Base-by-base conservation (phyloP, 2,329 filamentous ascomycete genomes). In the Ascosphaera aggregata region DNA sequence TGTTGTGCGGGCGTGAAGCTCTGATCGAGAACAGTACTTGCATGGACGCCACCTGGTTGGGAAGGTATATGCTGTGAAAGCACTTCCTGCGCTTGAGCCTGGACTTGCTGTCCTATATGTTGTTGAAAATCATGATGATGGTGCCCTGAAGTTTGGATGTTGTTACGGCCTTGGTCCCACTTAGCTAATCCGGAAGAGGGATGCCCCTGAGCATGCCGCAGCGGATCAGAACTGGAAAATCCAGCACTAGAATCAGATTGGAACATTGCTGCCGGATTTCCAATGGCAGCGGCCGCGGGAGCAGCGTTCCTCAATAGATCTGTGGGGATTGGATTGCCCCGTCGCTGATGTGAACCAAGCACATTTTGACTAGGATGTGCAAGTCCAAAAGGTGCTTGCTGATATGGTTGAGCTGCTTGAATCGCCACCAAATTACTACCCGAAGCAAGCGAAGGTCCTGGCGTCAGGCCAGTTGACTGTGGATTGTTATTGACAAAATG, bases 401-500 rank as follows among this genome's bases (percentile, higher is more conserved):
- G n/a, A n/a, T n/a, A n/a, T n/a, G n/a, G n/a, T 27, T 27, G 22
- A 11, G 22, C 22, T 7, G 5, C 11, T 27, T 27, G 22, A 11
- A 27, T 5, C 7, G 22, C 5, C 11, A 11, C 22, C 11, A 27
- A 11, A 11, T 27, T 5, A 27, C 11, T 5, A 7, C 11, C 22
- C 22, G 11, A 7, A 27, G 22, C 11, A 7, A 11, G 22, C 22
- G 11, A 11, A 11, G 7, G 7, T 7, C 22, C 22, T 27, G 22
- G 11, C 5, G 22, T 11, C 22, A 27, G 11, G 11, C 22, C 22
- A 27, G 5, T 27, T n/a, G n/a, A n/a, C n/a, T n/a, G n/a, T n/a
- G n/a, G n/a, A n/a, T n/a, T 19, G 18, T 44, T 46, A 22, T 48
- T 47, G n/a, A 45, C 42, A 38, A 53, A 49, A 9, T 46, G 40